A percentile compares a stretch with the other conserved stretches of the same genome.
Conservation (phyloP, 768 basidiomycete genomes). For the Suillus subaureus region DNA sequence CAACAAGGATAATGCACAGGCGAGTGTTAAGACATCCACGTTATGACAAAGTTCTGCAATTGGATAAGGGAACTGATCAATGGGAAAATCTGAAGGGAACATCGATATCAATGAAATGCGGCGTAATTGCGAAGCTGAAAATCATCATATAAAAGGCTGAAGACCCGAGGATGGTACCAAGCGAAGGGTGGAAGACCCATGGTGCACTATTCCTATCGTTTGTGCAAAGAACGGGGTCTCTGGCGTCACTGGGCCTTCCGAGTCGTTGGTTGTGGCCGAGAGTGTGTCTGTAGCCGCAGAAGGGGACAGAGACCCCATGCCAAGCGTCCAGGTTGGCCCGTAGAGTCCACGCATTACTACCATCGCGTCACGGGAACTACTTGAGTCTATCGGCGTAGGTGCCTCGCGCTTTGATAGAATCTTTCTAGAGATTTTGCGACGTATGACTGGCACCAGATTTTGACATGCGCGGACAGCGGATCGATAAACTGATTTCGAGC, state of each 20-base stretch:
- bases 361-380: not conserved
- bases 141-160: slow-evolving; percentile 1
- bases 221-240: slow-evolving; percentile 2
- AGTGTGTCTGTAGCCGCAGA: not conserved
- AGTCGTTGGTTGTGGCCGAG: slow-evolving; percentile 7
- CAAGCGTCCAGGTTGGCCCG: slow-evolving; percentile 8
- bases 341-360: slow-evolving; percentile 7
- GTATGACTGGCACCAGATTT: slow-evolving; percentile 5
- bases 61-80: not conserved
- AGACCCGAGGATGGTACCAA: slow-evolving; percentile 6
- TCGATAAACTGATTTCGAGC: slow-evolving; percentile 7
- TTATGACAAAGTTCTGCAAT: not conserved
- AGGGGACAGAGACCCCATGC: not conserved
- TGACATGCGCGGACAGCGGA: slow-evolving; percentile 8
- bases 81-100: not conserved
- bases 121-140: not conserved
- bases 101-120: slow-evolving; percentile 3
- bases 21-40: not conserved
- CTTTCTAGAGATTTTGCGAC: slow-evolving; percentile 10
- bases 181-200: slow-evolving; percentile 5
- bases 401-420: not conserved
- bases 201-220: not conserved
- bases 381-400: not conserved
- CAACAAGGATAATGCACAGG: not conserved
- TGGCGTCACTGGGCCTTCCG: slow-evolving; percentile 9